A percentile compares a stretch with the other conserved stretches of the same genome.
Evolutionary conservation across 345 rosid species (phyloP).

Genomic region (Euphorbia peplus): DNA sequence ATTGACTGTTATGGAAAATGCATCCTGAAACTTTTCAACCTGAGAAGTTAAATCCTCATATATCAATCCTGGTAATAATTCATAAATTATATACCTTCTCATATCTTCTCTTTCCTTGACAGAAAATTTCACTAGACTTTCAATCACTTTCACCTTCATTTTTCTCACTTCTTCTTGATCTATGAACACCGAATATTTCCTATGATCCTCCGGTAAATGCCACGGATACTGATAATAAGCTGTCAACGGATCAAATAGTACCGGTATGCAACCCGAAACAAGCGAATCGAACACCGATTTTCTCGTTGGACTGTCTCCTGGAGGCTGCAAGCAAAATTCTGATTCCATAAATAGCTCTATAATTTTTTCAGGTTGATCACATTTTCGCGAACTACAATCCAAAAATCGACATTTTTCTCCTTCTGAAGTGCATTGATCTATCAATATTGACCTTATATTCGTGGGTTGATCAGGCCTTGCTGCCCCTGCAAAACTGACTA

Average conservation of each 20-base stretch:
- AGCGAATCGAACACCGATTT: constrained; percentile 82
- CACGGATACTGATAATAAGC: constrained; percentile 85
- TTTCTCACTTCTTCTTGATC: constrained; percentile 62
- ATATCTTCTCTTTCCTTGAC: constrained; percentile 53
- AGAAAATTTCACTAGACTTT: constrained; percentile 47
- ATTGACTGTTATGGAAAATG: constrained; percentile 59
- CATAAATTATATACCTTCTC: constrained; percentile 70
- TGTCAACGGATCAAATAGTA: constrained; percentile 69
- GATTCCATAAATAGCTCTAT: constrained; percentile 55
- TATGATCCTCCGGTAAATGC: constrained; percentile 79
- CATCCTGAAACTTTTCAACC: constrained; percentile 70
- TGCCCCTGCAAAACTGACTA: constrained; percentile 67
- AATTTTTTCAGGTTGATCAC: constrained; percentile 51
- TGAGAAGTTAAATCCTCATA: constrained; percentile 53
- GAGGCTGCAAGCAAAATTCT: constrained; percentile 82
- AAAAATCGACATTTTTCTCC: constrained; percentile 45
- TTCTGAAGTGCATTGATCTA: constrained; percentile 50
- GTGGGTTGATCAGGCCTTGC: constrained; percentile 50
- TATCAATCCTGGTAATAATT: constrained; percentile 62
- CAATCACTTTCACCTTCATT: constrained; percentile 48
- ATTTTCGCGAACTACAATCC: constrained; percentile 46
- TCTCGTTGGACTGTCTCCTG: constrained; percentile 84
- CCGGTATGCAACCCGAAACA: constrained; percentile 77
- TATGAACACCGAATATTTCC: constrained; percentile 63
- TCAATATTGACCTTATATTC: constrained; percentile 58